phyloP scores from a whole-genome alignment of 2,329 filamentous ascomycete species.

The Xylaria arbuscula region DNA sequence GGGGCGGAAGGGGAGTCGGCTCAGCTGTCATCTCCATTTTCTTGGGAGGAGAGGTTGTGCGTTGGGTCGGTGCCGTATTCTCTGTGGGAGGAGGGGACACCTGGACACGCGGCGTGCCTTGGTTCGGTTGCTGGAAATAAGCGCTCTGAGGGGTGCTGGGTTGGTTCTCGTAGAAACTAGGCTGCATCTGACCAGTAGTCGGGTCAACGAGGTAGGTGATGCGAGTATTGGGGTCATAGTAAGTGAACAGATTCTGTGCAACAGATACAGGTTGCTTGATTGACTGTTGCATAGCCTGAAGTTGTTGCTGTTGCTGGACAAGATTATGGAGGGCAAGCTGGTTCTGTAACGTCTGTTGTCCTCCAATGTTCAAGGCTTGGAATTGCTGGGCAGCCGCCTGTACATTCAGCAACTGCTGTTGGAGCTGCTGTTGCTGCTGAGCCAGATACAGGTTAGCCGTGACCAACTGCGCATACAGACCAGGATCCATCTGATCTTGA shows the following conservation, averaged over 20 bases:
- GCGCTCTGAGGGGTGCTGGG: slow-evolving; percentile 51
- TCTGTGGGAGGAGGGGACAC: slow-evolving; percentile 81
- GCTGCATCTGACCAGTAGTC: slow-evolving; percentile 58
- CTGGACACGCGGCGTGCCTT: slow-evolving; percentile 75
- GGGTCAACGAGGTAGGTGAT: slow-evolving; percentile 83
- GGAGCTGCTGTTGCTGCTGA: slow-evolving; percentile 92
- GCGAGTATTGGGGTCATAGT: slow-evolving; percentile 88
- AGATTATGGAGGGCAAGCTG: slow-evolving; percentile 65
- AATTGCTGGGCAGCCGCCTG: slow-evolving; percentile 87
- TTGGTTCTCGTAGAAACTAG: slow-evolving; percentile 58
- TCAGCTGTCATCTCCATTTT: slow-evolving; percentile 76
- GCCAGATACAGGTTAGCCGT: slow-evolving; percentile 92
- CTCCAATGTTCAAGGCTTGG: slow-evolving; percentile 77
- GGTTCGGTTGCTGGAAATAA: slow-evolving; percentile 59
- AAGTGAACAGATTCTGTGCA: slow-evolving; percentile 81
- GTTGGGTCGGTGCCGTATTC: slow-evolving; percentile 62
- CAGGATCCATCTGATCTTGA: slow-evolving; percentile 83
- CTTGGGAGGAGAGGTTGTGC: slow-evolving; percentile 75
- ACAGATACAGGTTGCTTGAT: slow-evolving; percentile 66
- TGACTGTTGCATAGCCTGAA: slow-evolving; percentile 73
- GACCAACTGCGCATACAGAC: slow-evolving; percentile 86
- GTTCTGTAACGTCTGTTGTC: slow-evolving; percentile 47
- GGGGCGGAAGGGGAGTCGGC: slow-evolving; percentile 78
- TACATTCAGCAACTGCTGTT: slow-evolving; percentile 89
- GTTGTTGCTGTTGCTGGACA: slow-evolving; percentile 67